phyloP scores from a whole-genome alignment of 208 protist species.

The Crithidia thermophila region DNA sequence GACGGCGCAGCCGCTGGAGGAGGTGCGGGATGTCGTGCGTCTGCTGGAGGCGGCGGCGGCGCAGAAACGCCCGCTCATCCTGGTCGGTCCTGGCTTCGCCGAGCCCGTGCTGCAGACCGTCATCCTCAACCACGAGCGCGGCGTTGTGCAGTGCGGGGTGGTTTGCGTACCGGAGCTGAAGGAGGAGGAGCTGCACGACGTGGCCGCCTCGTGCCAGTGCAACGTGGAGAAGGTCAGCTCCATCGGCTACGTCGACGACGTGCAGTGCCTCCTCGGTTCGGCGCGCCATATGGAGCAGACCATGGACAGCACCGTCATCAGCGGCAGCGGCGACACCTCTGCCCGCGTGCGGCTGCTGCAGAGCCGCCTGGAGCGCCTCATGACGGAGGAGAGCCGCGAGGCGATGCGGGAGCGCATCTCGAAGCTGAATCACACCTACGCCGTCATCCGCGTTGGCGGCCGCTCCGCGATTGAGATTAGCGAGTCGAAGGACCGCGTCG shows the following conservation, averaged over 20 bases:
- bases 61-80: constrained; percentile 56
- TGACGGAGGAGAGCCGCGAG: constrained; percentile 96
- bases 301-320: constrained; percentile 98
- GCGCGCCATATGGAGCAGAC: constrained; percentile 84
- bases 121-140: constrained; percentile 96
- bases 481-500: constrained; percentile 99
- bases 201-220: constrained; percentile 97
- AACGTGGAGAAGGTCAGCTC: constrained; percentile 89
- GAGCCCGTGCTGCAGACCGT: constrained; percentile 82
- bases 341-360: constrained; percentile 95
- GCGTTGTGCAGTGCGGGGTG: constrained; percentile 91
- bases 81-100: constrained; percentile 76
- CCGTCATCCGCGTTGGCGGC: constrained; percentile 98
- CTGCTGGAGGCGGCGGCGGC: constrained; percentile 71
- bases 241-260: constrained; percentile 65
- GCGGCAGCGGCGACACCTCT: constrained; percentile 62
- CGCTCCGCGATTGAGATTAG: constrained; percentile 98
- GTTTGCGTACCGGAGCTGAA: constrained; percentile 97
- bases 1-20: constrained; percentile 54
- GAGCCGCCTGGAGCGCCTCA: constrained; percentile 86
- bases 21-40: constrained; percentile 62
- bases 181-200: constrained; percentile 99
- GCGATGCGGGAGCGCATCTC: constrained; percentile 95
- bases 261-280: constrained; percentile 60
- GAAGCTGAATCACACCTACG: constrained; percentile 88